Evolutionary conservation across 1,139 yeast genomes (phyloP).

Genomic region (Nakaseomyces nivariensis): DNA sequence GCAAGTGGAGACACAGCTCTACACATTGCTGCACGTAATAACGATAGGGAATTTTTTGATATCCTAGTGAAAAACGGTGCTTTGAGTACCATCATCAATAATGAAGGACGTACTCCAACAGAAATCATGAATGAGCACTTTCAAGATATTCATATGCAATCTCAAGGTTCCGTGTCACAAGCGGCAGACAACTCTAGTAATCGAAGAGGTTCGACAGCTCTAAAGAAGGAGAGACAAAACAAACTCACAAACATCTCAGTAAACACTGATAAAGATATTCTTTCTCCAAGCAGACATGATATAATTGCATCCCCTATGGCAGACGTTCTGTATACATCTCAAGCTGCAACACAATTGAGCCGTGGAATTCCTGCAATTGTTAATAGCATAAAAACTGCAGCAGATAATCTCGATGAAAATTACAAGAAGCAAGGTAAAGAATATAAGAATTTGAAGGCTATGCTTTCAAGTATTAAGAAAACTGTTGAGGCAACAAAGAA

Average conservation of each 20-base stretch:
- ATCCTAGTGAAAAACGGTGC: conserved; percentile 67
- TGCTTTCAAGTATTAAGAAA: conserved; percentile 15
- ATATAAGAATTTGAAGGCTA: conserved; percentile 15
- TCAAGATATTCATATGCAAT: conserved; percentile 10
- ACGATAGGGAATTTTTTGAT: conserved; percentile 66
- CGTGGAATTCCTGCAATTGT: conserved; percentile 25
- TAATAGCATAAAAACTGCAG: conserved; percentile 37
- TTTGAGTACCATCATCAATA: conserved; percentile 58
- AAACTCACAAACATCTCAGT: conserved; percentile 1
- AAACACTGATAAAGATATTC: conserved; percentile 2
- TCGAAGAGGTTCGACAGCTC: background rate
- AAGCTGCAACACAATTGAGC: conserved; percentile 25
- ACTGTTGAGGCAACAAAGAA: conserved; percentile 16
- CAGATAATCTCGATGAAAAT: conserved; percentile 37
- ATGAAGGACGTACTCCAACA: conserved; percentile 63
- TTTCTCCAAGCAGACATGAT: background rate
- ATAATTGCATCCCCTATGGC: conserved; percentile 8
- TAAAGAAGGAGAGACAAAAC: background rate
- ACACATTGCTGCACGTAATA: conserved; percentile 68
- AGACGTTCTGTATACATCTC: conserved; percentile 22
- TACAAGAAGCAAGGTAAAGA: conserved; percentile 18
- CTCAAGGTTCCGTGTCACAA: background rate
- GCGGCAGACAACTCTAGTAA: background rate
- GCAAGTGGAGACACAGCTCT: conserved; percentile 79
- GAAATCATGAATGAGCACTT: conserved; percentile 38